A percentile compares a stretch with the other conserved stretches of the same genome.
Conservation (phyloP, 1,139 yeast species). For the Wickerhamomyces sp. region DNA sequence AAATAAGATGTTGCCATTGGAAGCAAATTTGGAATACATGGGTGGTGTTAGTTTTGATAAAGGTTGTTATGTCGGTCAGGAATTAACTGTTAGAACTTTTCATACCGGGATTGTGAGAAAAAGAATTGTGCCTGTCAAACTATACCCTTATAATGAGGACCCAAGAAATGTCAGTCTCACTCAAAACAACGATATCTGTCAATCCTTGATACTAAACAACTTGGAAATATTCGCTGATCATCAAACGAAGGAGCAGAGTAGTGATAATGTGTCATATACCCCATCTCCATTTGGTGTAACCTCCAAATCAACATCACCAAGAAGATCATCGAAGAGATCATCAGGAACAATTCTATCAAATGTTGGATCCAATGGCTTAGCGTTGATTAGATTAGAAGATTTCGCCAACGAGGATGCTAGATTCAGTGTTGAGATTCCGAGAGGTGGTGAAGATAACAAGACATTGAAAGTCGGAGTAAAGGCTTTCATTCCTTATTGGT, state of each 20-base stretch:
- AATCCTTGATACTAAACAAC: slow-evolving; percentile 15
- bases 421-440: slow-evolving; percentile 28
- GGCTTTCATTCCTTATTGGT: slow-evolving; percentile 59
- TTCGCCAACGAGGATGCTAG: slow-evolving; percentile 31
- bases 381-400: slow-evolving; percentile 39
- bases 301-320: slow-evolving; percentile 19
- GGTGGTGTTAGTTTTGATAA: slow-evolving; percentile 81
- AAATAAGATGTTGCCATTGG: slow-evolving; percentile 68
- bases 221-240: slow-evolving; percentile 14
- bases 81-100: slow-evolving; percentile 81
- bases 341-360: slow-evolving; percentile 57
- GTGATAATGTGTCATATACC: slow-evolving; percentile 4
- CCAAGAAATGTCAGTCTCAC: slow-evolving; percentile 13
- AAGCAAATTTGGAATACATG: slow-evolving; percentile 73
- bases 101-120: slow-evolving; percentile 81
- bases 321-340: slow-evolving; percentile 35
- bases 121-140: slow-evolving; percentile 69
- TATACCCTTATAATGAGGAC: slow-evolving; percentile 27
- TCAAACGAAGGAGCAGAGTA: background rate
- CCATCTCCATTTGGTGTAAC: slow-evolving; percentile 33
- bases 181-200: slow-evolving; percentile 18
- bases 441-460: slow-evolving; percentile 15
- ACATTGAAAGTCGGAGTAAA: slow-evolving; percentile 35
- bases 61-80: slow-evolving; percentile 97
- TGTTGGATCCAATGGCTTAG: slow-evolving; percentile 62